These are phyloP conservation scores for Paramecium primaurelia DNA, from an alignment of 73 alveolate species.

Conservation along the genomic window DNA sequence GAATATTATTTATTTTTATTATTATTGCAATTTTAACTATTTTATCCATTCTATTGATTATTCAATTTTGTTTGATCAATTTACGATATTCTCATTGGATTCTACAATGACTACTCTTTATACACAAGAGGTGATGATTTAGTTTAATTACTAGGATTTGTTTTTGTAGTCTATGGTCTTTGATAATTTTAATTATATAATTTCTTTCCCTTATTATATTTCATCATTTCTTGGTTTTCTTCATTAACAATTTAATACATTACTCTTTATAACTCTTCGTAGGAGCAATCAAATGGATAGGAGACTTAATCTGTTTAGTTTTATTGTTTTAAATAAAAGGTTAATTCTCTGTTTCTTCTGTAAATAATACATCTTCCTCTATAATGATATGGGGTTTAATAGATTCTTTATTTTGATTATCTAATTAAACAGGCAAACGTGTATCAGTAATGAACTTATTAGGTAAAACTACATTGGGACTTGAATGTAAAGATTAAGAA, in stretches of 20 bases:
- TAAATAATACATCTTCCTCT: background rate
- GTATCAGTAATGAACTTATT: background rate
- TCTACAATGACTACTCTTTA: background rate
- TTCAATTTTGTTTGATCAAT: background rate
- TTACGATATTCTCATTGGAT: background rate
- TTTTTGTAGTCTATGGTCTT: background rate
- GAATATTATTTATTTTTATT: background rate
- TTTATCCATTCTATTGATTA: background rate
- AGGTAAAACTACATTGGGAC: background rate
- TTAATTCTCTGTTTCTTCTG: background rate
- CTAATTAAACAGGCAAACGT: background rate
- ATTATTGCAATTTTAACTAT: background rate
- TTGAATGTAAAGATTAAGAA: background rate
- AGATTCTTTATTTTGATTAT: background rate
- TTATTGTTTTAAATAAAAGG: background rate
- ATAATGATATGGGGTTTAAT: background rate
- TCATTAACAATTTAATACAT: background rate
- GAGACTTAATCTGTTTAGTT: background rate
- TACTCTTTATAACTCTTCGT: background rate
- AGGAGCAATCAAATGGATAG: background rate
- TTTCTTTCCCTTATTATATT: background rate
- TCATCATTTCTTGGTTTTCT: background rate
- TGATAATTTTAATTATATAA: background rate
- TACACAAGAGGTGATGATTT: background rate
- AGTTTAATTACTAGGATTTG: background rate